A percentile compares a stretch with the other conserved stretches of the same genome.
Evolutionary conservation across 148 eudicot genomes (phyloP).

Genomic region (Nepenthes mirabilis): DNA sequence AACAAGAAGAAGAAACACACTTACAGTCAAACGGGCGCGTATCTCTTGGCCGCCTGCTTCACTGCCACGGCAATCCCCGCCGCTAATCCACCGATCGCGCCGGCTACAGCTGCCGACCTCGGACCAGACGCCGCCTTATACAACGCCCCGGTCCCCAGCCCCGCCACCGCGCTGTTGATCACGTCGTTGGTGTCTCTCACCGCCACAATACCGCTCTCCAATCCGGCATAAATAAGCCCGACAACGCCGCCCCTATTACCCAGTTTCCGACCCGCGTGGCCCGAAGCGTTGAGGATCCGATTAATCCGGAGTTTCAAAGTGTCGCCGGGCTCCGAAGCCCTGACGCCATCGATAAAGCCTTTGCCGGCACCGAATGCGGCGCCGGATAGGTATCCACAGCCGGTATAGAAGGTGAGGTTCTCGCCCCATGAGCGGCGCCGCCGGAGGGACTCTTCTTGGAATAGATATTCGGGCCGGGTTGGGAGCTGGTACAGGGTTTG

Average conservation of each 20-base stretch:
- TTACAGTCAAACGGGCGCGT: constrained; percentile 7
- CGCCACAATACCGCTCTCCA: constrained; percentile 3
- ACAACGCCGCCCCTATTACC: constrained; percentile 14
- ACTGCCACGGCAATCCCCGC: constrained; percentile 15
- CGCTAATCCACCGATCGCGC: constrained; percentile 22
- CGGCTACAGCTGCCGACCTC: constrained; percentile 20
- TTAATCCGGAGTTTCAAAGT: constrained; percentile 17
- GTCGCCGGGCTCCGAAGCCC: constrained; percentile 17
- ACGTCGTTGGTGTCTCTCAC: constrained; percentile 8
- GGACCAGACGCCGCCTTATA: constrained; percentile 16
- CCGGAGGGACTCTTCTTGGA: constrained; percentile 16
- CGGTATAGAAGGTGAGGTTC: constrained; percentile 18
- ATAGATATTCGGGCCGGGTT: constrained; percentile 20
- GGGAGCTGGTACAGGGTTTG: constrained; percentile 18
- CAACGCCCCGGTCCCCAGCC: constrained; percentile 17
- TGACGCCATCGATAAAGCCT: constrained; percentile 15
- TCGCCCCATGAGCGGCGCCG: constrained; percentile 10
- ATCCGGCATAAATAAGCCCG: constrained; percentile 12
- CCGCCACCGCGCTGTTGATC: constrained; percentile 12
- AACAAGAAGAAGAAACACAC: not conserved
- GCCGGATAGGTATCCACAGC: constrained; percentile 10
- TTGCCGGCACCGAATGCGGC: constrained; percentile 9
- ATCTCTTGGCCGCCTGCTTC: constrained; percentile 12
- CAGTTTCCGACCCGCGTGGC: constrained; percentile 14
- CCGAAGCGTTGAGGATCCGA: constrained; percentile 19